phyloP scores from a whole-genome alignment of 1,139 yeast species.

The Yamadazyma diddensiae region DNA sequence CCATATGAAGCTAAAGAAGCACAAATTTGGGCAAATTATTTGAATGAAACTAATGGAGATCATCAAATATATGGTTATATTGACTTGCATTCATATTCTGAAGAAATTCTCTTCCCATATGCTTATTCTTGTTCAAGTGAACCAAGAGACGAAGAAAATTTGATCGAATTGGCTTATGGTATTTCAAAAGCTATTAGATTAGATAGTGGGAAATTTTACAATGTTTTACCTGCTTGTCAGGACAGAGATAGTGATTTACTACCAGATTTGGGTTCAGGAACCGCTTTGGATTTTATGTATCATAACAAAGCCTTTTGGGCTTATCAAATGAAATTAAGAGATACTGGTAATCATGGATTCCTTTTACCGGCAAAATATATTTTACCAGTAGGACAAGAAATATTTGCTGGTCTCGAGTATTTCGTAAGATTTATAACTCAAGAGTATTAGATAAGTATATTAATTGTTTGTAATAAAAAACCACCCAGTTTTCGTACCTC shows the following conservation, averaged over 20 bases:
- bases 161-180: conserved; percentile 79
- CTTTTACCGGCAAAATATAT: conserved; percentile 70
- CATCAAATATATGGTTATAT: conserved; percentile 72
- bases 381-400: conserved; percentile 73
- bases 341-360: conserved; percentile 82
- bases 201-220: conserved; percentile 59
- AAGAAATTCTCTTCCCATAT: conserved; percentile 78
- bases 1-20: conserved; percentile 81
- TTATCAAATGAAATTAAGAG: conserved; percentile 76
- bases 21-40: conserved; percentile 57
- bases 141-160: conserved; percentile 79
- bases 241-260: conserved; percentile 69
- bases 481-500: neutral
- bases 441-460: conserved; percentile 21
- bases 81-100: conserved; percentile 83
- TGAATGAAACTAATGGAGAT: conserved; percentile 56
- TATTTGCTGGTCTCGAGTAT: conserved; percentile 65
- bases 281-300: conserved; percentile 81
- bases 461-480: too few relatives aligned
- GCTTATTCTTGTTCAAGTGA: conserved; percentile 71
- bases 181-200: conserved; percentile 68
- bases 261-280: conserved; percentile 78
- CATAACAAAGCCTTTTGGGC: conserved; percentile 83
- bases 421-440: conserved; percentile 63
- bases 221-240: conserved; percentile 74